phyloP scores from a whole-genome alignment of 768 basidiomycete species.

The Phylloporus sp. region DNA sequence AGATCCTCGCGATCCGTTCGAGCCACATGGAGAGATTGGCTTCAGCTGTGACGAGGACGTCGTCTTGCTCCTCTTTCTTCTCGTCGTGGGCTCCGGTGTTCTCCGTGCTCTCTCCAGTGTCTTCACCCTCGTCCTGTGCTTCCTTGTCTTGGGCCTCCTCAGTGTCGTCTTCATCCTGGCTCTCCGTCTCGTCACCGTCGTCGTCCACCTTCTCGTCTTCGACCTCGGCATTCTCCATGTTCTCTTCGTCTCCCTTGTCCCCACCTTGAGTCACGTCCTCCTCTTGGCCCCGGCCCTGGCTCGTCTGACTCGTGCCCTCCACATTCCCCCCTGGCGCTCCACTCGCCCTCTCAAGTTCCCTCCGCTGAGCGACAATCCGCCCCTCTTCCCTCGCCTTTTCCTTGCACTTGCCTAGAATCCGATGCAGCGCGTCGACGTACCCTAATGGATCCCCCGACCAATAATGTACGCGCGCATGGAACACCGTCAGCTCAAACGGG shows the following conservation, averaged over 20 bases:
- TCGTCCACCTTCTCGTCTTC: neutral
- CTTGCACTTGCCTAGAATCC: constrained; percentile 60
- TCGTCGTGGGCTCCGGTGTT: neutral
- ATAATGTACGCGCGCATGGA: constrained; percentile 69
- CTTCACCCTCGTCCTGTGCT: neutral
- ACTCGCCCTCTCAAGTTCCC: neutral
- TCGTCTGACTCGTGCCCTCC: neutral
- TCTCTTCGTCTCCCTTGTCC: neutral
- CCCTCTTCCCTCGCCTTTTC: constrained; percentile 38
- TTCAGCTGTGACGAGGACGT: constrained; percentile 23
- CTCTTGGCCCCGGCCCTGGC: constrained; percentile 22
- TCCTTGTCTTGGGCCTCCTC: too few relatives aligned
- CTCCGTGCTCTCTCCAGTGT: neutral
- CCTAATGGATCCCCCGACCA: constrained; percentile 80
- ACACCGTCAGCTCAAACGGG: constrained; percentile 56
- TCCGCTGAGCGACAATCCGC: constrained; percentile 15
- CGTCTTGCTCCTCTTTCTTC: constrained; percentile 9
- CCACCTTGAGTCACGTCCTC: neutral
- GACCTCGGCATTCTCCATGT: neutral
- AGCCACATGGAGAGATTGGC: constrained; percentile 67
- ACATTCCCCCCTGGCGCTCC: neutral
- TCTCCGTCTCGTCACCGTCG: neutral
- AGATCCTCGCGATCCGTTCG: constrained; percentile 71
- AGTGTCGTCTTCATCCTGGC: neutral
- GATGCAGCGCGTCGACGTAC: constrained; percentile 68